Evolutionary conservation across 352 stramenopile genomes (phyloP), one percentile per base, ranked within the genome.

Genomic region (Nothophytophthora sp.): DNA sequence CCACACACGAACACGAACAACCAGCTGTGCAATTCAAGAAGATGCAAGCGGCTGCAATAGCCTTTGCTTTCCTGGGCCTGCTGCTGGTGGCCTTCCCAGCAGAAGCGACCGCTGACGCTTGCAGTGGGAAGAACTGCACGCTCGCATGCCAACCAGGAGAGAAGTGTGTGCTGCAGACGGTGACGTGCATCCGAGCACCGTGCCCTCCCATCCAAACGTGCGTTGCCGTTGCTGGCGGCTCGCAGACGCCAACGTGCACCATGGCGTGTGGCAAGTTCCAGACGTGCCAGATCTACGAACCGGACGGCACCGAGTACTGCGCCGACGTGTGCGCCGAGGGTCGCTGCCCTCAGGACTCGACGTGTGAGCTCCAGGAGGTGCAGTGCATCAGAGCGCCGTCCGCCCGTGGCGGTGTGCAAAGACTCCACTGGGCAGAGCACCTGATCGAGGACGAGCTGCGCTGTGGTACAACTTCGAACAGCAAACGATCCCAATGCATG

Each of bases 351-450:
- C 8, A 47, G 23, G 46, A 35, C 12, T 48, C 27, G 5, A 48
- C 25, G 10, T 57, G 46, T 27, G 39, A 50, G 22, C 39, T 57
- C 32, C 32, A 53, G 32, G 33, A 52, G 27, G 55, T 63, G 27
- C 47, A 58, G 18, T 63, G 46, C 16, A 51, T 57, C 27, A 44
- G 25, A 8, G 45, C 46, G 0, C 54, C 54, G 2, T 63, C 55
- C 47, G 34, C 55, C 28, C 3, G 22, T 58, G 34, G 46, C 40
- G 10, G 33, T 23, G 24, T 58, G 47, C 27, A 53, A 53, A 30
- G 25, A n/a, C 12, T 18, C 25, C 32, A 30, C 29, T 20, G 37
- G 20, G 9, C 35, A 42, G 11, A 43, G 36, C n/a, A 16, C 34
- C 9, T 37, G 48, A 41, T n/a, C n/a, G n/a, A n/a, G n/a, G n/a